Conservation (phyloP, 2,329 filamentous ascomycete species). For the Aureobasidium sp. region DNA sequence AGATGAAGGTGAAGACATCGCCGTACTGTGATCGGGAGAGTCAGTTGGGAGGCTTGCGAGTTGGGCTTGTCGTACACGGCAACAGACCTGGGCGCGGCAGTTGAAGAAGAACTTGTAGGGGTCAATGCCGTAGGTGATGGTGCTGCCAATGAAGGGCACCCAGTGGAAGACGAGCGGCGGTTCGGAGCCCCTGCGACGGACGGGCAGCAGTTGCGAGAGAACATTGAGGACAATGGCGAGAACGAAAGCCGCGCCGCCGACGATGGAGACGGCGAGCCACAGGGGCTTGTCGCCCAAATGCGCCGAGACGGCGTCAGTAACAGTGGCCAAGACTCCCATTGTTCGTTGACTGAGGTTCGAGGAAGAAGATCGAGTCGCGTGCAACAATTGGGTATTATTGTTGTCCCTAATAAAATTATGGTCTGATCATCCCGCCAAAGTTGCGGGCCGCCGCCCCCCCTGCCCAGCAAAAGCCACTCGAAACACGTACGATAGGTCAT, state of each 20-base stretch:
- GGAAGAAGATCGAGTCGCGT: neutral
- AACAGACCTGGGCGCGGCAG: constrained; percentile 62
- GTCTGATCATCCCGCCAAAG: neutral
- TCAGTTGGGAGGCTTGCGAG: neutral
- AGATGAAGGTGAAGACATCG: constrained; percentile 81
- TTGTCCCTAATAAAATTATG: constrained; percentile 8
- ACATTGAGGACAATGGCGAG: constrained; percentile 68
- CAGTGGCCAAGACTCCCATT: constrained; percentile 7
- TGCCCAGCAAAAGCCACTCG: constrained; percentile 1
- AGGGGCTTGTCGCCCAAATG: constrained; percentile 11
- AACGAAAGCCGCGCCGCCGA: constrained; percentile 41
- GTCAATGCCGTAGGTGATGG: constrained; percentile 89
- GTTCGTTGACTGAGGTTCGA: neutral
- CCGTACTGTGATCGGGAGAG: constrained; percentile 54
- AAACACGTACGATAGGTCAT: neutral
- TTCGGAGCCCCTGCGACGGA: constrained; percentile 59
- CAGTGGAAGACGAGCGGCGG: constrained; percentile 57
- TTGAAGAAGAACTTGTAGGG: constrained; percentile 76
- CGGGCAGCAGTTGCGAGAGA: constrained; percentile 64
- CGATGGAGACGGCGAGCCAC: constrained; percentile 21
- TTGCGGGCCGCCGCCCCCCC: neutral
- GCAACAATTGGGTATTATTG: neutral
- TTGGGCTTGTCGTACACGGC: constrained; percentile 13
- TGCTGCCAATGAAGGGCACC: constrained; percentile 74
- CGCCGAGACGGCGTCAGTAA: constrained; percentile 3